Evolutionary conservation across 2,329 filamentous ascomycete genomes (phyloP), one percentile per base, ranked within the genome.

Genomic region (Diaporthe citrichinensis): DNA sequence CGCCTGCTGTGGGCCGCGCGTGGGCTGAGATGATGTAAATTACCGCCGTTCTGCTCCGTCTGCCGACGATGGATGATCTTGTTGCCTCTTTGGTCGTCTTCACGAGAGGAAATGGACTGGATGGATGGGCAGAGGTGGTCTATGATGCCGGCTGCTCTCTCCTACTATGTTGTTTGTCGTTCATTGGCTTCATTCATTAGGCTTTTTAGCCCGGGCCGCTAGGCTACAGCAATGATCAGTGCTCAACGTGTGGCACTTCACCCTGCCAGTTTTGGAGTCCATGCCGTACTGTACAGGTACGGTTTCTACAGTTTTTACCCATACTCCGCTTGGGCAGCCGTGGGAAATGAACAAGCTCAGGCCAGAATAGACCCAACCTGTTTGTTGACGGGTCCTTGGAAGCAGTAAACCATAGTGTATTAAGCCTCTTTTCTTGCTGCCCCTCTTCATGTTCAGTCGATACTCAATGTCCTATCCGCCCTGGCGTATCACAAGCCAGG

Each of bases 241-340:
- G 49, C 65, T 55, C 49, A 25, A 25, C 65, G 23, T 55, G 46
- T 71, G 39, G 36, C 20, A 71, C 31, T 36, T 34, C 39, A 15
- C 49, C 9, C 28, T 49, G 44, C n/a, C 72, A 69, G 51, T 14
- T 65, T 49, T 74, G 36, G 34, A 31, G 34, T 41, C 15, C 31
- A 39, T 31, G 31, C n/a, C n/a, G n/a, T 31, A 23, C 15, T 15
- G 58, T 20, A 25, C 7, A 12, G 5, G 31, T 25, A 49, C 23
- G 44, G 28, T 5, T 51, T 51, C 31, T 51, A 34, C 31, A 25
- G 14, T 17, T 62, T 41, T 28, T 44, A 25, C 39, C 25, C n/a
- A n/a, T 25, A 46, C 74, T 74, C 74, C 71, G 74, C 74, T 76
- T 74, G 74, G 74, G 74, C 74, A 76, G 44, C 71, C 8, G 62